Conservation (phyloP, 306 rosid genomes). For the Carpinus viminea region DNA sequence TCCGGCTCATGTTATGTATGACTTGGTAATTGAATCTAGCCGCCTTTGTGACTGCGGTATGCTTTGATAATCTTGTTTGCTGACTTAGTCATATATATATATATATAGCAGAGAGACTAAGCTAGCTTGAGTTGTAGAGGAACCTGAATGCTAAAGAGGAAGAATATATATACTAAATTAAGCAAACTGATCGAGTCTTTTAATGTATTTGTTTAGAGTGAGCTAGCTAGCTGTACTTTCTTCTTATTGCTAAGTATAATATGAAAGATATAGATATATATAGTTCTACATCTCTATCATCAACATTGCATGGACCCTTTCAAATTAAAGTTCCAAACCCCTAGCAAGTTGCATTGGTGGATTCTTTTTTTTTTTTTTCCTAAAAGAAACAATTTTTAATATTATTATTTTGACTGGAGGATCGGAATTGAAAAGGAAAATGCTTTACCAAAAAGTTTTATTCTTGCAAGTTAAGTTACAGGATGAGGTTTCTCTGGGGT, state of each 20-base stretch:
- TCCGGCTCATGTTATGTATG: too few species aligned
- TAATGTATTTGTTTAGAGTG: background rate
- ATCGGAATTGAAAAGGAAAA: background rate
- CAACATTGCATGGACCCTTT: background rate
- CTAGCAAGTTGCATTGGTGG: background rate
- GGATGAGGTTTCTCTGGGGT: background rate
- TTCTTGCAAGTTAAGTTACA: conserved; percentile 11
- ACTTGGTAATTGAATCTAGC: too few species aligned
- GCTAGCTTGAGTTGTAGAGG: conserved; percentile 1
- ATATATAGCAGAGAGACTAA: background rate
- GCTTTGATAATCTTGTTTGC: background rate
- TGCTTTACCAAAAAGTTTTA: background rate
- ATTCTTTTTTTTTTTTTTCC: background rate
- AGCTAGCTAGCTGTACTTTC: too few species aligned
- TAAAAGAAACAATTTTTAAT: background rate
- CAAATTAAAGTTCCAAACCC: background rate
- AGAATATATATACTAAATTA: background rate
- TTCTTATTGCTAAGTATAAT: background rate
- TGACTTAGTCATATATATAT: background rate
- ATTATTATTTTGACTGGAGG: background rate
- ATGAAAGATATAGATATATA: background rate
- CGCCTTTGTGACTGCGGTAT: too few species aligned
- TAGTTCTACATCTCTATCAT: conserved; percentile 5
- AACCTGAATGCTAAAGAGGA: background rate
- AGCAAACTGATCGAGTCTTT: background rate